Percentiles rank a stretch among this genome's conserved stretches.
These are phyloP conservation scores for Ambrosiella xylebori DNA, from an alignment of 2,329 filamentous ascomycete species.

Conservation along the genomic window DNA sequence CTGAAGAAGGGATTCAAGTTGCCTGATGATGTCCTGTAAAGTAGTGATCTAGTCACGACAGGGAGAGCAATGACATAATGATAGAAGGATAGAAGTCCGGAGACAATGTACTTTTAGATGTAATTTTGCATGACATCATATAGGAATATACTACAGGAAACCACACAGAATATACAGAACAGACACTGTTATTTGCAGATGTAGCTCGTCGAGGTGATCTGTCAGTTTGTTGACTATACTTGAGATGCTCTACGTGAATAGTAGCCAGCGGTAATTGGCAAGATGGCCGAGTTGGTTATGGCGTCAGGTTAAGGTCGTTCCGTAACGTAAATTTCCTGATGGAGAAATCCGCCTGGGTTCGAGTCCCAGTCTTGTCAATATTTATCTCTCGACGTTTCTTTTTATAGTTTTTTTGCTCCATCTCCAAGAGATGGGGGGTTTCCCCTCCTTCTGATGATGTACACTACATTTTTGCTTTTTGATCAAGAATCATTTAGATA, in stretches of 20 bases:
- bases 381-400: not conserved
- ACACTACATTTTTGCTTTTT: no score
- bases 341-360: constrained; percentile 13
- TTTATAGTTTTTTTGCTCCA: not conserved
- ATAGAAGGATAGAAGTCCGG: not conserved
- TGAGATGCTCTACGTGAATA: not conserved
- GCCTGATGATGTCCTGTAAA: not conserved
- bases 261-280: constrained; percentile 6
- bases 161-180: not conserved
- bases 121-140: not conserved
- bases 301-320: constrained; percentile 21
- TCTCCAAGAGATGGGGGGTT: not conserved
- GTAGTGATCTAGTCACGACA: not conserved
- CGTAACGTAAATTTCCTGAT: constrained; percentile 13
- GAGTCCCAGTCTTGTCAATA: constrained; percentile 13
- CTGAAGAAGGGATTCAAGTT: constrained; percentile 2
- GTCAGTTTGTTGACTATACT: not conserved
- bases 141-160: not conserved
- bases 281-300: constrained; percentile 24
- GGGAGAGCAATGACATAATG: not conserved
- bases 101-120: not conserved
- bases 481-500: no score
- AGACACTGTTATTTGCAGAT: not conserved
- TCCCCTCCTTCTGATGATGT: not conserved
- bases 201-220: not conserved